Evolutionary conservation across 1,139 yeast genomes (phyloP).

Genomic region (Sugiyamaella castrensis): DNA sequence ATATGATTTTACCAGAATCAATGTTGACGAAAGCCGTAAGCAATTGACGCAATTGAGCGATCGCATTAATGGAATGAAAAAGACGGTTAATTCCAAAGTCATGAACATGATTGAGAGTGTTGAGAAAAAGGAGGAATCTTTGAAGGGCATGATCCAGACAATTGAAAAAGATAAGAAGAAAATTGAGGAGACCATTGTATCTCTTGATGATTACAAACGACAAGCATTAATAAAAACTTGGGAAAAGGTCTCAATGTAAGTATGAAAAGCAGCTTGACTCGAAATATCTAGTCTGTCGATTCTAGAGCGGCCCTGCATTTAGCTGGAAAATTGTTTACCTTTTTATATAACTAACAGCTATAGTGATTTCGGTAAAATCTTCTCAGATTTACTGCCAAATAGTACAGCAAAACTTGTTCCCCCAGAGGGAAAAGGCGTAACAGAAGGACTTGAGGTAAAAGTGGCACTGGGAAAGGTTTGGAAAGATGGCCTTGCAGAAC

Average conservation of each 20-base stretch:
- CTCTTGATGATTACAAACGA: constrained; percentile 81
- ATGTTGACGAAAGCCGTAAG: constrained; percentile 59
- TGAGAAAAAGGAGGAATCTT: constrained; percentile 78
- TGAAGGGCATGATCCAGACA: constrained; percentile 78
- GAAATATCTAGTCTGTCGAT: neutral
- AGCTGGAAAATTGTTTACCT: neutral
- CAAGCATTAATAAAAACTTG: constrained; percentile 82
- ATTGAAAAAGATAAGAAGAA: constrained; percentile 88
- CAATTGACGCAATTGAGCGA: constrained; percentile 58
- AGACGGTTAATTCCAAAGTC: constrained; percentile 82
- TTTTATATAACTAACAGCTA: neutral
- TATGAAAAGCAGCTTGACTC: neutral
- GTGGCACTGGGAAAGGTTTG: constrained; percentile 90
- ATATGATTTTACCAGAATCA: constrained; percentile 48
- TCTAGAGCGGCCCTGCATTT: too few relatives aligned
- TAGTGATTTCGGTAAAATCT: constrained; percentile 84
- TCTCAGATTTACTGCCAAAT: constrained; percentile 83
- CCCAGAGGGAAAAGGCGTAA: constrained; percentile 72
- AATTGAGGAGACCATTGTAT: constrained; percentile 84
- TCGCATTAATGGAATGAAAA: constrained; percentile 66
- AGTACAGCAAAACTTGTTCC: constrained; percentile 90
- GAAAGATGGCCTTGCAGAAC: constrained; percentile 93
- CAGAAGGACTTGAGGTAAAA: constrained; percentile 87
- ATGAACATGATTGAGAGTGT: constrained; percentile 94
- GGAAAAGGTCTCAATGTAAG: constrained; percentile 56